These are phyloP conservation scores for Atractiella rhizophila DNA, from an alignment of 768 basidiomycete genomes.

Conservation along the genomic window DNA sequence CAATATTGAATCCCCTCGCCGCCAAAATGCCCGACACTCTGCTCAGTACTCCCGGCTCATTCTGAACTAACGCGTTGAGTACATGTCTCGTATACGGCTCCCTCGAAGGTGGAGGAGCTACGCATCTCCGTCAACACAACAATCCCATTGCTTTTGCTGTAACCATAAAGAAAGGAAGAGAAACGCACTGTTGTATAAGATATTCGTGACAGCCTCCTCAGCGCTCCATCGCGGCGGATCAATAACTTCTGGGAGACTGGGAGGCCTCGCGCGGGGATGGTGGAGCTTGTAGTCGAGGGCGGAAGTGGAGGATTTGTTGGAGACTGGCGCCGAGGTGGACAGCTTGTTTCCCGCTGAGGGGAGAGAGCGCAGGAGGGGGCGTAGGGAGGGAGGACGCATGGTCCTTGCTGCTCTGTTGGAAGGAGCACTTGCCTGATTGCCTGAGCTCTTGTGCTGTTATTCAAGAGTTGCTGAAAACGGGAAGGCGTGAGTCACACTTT, in stretches of 20 bases:
- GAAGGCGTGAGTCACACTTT: too few relatives aligned
- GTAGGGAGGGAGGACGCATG: too few relatives aligned
- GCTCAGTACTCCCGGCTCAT: conserved; percentile 96
- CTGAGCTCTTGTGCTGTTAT: too few relatives aligned
- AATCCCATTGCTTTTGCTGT: neutral
- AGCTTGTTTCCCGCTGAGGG: too few relatives aligned
- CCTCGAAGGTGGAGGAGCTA: conserved; percentile 12
- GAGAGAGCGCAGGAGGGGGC: too few relatives aligned
- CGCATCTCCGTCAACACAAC: conserved; percentile 59
- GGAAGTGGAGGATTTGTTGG: conserved; percentile 43
- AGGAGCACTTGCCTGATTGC: too few relatives aligned
- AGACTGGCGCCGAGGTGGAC: too few relatives aligned
- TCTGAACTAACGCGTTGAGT: conserved; percentile 92
- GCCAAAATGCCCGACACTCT: conserved; percentile 93
- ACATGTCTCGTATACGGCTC: conserved; percentile 30
- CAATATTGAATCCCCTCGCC: conserved; percentile 92
- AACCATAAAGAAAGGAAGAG: neutral
- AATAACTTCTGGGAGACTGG: conserved; percentile 59
- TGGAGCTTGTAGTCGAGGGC: conserved; percentile 72
- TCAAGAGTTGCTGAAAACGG: too few relatives aligned
- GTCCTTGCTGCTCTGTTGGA: too few relatives aligned
- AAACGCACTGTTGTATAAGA: conserved; percentile 45
- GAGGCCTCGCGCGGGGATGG: conserved; percentile 40
- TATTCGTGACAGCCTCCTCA: conserved; percentile 92
- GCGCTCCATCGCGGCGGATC: conserved; percentile 64